Conservation (phyloP, 306 rosid genomes). For the Senna siamea region DNA sequence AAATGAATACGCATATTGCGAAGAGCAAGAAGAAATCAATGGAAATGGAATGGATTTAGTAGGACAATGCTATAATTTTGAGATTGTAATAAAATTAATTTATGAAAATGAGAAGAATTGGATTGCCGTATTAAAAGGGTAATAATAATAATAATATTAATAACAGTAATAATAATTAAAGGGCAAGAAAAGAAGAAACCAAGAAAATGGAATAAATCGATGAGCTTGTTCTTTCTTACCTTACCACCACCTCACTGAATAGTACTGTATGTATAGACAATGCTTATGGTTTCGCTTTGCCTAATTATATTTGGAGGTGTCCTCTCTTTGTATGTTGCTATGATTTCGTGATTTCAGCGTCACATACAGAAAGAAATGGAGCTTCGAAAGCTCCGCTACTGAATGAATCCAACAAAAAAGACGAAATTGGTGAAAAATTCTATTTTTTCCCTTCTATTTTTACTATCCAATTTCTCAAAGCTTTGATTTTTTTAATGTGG, state of each 20-base stretch:
- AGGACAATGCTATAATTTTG: background rate
- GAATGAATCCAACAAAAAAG: conserved; percentile 23
- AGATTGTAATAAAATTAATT: conserved; percentile 7
- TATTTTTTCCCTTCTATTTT: too few relatives aligned
- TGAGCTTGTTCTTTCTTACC: background rate
- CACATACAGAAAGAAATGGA: background rate
- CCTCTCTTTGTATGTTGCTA: background rate
- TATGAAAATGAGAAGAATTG: background rate
- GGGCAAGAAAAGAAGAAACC: conserved; percentile 5
- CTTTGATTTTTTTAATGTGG: too few relatives aligned
- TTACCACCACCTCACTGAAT: background rate
- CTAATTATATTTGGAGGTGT: background rate
- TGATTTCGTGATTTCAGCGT: background rate
- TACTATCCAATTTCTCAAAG: background rate
- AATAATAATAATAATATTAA: too few relatives aligned
- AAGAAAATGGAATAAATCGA: too few relatives aligned
- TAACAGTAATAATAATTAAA: background rate
- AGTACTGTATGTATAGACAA: background rate
- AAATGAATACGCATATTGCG: background rate
- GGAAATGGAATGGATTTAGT: background rate
- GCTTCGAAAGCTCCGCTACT: conserved; percentile 48
- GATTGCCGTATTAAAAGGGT: conserved; percentile 36
- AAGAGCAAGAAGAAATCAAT: background rate
- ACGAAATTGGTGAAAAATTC: conserved; percentile 34
- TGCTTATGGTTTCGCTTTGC: background rate